Evolutionary conservation across 768 basidiomycete genomes (phyloP).

Genomic region (Tubosaeta sp.): DNA sequence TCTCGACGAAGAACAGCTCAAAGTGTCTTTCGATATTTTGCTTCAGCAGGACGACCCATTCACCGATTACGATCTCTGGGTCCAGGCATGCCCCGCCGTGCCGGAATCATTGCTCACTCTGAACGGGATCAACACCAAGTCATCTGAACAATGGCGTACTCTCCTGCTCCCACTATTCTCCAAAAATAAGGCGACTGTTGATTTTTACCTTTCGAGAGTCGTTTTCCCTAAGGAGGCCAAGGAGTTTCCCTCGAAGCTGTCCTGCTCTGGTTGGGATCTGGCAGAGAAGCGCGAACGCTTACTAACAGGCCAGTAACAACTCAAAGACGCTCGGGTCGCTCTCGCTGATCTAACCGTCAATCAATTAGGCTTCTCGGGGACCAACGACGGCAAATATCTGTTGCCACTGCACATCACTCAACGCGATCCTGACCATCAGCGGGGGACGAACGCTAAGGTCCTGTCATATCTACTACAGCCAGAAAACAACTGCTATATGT

Average conservation of each 20-base stretch:
- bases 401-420: too few species aligned
- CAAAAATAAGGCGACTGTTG: background rate
- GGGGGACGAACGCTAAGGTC: constrained; percentile 1
- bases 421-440: too few species aligned
- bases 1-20: constrained; percentile 14
- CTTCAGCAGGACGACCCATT: constrained; percentile 18
- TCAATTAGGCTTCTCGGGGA: constrained; percentile 38
- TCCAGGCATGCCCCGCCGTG: constrained; percentile 7
- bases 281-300: constrained; percentile 17
- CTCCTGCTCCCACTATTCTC: background rate
- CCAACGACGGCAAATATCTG: too few species aligned
- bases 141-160: constrained; percentile 6
- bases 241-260: constrained; percentile 29
- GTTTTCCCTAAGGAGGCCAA: constrained; percentile 34
- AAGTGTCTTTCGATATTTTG: constrained; percentile 12
- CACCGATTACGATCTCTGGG: constrained; percentile 19
- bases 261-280: constrained; percentile 34
- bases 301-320: constrained; percentile 2
- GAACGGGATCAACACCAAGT: constrained; percentile 3
- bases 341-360: too few species aligned
- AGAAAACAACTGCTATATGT: constrained; percentile 13
- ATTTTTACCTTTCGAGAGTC: constrained; percentile 21
- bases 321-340: too few species aligned
- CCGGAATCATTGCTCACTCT: constrained; percentile 3
- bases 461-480: constrained; percentile 27